Conservation (phyloP, 768 basidiomycete species). For the Hericium erinaceus region DNA sequence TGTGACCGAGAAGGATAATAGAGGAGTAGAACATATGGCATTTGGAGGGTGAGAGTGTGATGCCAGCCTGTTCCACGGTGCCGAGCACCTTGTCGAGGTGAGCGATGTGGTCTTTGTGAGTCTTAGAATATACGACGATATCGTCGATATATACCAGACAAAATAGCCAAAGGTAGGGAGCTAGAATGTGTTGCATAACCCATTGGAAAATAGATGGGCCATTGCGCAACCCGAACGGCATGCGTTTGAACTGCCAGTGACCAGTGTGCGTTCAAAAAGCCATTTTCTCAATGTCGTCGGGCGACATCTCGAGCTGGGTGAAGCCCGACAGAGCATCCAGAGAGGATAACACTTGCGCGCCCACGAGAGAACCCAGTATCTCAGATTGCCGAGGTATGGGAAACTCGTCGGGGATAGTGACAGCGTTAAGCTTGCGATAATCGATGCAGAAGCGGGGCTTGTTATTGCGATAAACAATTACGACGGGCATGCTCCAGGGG, state of each 20-base stretch:
- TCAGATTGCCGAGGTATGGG: constrained; percentile 20
- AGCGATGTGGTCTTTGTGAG: no score
- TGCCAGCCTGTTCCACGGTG: constrained; percentile 14
- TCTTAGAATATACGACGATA: no score
- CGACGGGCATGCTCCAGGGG: no score
- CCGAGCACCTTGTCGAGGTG: constrained; percentile 20
- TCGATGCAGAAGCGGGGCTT: no score
- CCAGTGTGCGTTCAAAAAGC: constrained; percentile 31
- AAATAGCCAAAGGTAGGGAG: no score
- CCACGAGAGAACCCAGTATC: constrained; percentile 10
- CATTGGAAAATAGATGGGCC: constrained; percentile 31
- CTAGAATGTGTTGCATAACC: constrained; percentile 23
- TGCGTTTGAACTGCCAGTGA: constrained; percentile 30
- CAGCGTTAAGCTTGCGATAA: constrained; percentile 6
- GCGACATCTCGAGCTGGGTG: constrained; percentile 30
- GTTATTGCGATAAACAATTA: no score
- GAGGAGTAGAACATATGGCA: constrained; percentile 13
- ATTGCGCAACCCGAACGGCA: constrained; percentile 28
- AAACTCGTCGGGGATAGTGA: constrained; percentile 17
- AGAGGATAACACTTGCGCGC: constrained; percentile 22
- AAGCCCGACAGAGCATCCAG: constrained; percentile 12
- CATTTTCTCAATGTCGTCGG: constrained; percentile 28
- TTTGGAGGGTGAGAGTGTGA: constrained; percentile 21
- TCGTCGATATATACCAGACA: no score
- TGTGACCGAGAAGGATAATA: no score